Conservation (phyloP, 2,329 filamentous ascomycete species). For the Paraphaeosphaeria minitans region DNA sequence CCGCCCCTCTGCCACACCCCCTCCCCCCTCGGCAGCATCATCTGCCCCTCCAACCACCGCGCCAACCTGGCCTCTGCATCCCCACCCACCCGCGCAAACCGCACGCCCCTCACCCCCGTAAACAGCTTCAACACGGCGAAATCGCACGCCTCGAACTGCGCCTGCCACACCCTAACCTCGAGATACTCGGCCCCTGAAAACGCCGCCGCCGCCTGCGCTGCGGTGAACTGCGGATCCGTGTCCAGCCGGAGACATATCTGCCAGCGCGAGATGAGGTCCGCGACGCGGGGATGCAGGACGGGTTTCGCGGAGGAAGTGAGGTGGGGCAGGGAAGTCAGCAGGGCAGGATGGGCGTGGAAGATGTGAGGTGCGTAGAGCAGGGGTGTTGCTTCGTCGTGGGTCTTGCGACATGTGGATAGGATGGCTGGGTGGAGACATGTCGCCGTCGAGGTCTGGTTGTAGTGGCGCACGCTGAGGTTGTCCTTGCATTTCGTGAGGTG, state of each 20-base stretch:
- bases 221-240: constrained; percentile 54
- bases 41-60: constrained; percentile 51
- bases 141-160: constrained; percentile 45
- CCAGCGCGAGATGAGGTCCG: constrained; percentile 50
- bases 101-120: constrained; percentile 53
- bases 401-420: constrained; percentile 49
- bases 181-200: constrained; percentile 55
- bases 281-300: constrained; percentile 39
- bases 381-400: constrained; percentile 49
- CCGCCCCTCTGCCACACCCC: constrained; percentile 22
- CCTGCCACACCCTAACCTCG: constrained; percentile 57
- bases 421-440: constrained; percentile 46
- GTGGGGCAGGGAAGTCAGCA: constrained; percentile 53
- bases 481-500: constrained; percentile 10
- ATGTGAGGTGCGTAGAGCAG: constrained; percentile 57
- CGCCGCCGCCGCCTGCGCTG: constrained; percentile 45
- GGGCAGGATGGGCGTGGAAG: constrained; percentile 56
- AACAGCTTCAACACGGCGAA: constrained; percentile 52
- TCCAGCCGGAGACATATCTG: constrained; percentile 56
- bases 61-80: constrained; percentile 51
- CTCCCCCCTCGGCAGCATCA: constrained; percentile 46
- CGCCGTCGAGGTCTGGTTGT: constrained; percentile 16
- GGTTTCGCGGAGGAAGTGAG: constrained; percentile 45
- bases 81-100: constrained; percentile 50
- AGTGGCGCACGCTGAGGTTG: constrained; percentile 16